Base-by-base conservation (phyloP, 768 basidiomycete species). In the Boletales sp. region DNA sequence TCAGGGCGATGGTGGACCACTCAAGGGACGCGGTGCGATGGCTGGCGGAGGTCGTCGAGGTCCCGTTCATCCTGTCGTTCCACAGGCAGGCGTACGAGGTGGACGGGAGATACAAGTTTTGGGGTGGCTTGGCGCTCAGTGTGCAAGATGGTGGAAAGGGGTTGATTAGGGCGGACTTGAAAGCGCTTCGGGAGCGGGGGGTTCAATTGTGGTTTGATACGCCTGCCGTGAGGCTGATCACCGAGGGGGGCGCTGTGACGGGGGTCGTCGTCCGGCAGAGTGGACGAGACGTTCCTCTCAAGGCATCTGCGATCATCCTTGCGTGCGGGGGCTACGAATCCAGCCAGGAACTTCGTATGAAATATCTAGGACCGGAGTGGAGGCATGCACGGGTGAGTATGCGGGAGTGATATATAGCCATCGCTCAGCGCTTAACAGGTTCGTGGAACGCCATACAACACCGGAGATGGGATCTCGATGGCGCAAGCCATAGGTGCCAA, bases 241-340 rank as follows among this genome's bases (percentile, higher is more conserved):
- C 67, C 6, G 65, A 71, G 44, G 67, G 70, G 8, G 72, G 64
- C n/a, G 59, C 59, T 4, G 69, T 85, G 28, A 60, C 58, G 17
- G 83, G 83, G 1, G 56, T 84, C 2, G 61, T 74, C 9, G 75
- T 82, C 1, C 61, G 66, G 28, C 74, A 61, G 47, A 57, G 63
- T 13, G 78, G 73, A 4, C 44, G 67, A 45, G 60, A 66, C 15
- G 32, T 75, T 10, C 53, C 52, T n/a, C 59, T 86, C 17, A 60
- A 48, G 10, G 59, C 77, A 2, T 58, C 64, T 9, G 74, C 78
- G 11, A 77, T 86, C 14, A 66, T 87, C 25, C 72, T 87, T 36
- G 84, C 85, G 4, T 79, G 79, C 13, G 86, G 85, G 18, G 85
- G 84, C 1, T 86, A 80, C 53, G 84, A 86, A 62, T 76, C 85